phyloP scores from a whole-genome alignment of 257 asterid genomes.

The Prunella vulgaris region DNA sequence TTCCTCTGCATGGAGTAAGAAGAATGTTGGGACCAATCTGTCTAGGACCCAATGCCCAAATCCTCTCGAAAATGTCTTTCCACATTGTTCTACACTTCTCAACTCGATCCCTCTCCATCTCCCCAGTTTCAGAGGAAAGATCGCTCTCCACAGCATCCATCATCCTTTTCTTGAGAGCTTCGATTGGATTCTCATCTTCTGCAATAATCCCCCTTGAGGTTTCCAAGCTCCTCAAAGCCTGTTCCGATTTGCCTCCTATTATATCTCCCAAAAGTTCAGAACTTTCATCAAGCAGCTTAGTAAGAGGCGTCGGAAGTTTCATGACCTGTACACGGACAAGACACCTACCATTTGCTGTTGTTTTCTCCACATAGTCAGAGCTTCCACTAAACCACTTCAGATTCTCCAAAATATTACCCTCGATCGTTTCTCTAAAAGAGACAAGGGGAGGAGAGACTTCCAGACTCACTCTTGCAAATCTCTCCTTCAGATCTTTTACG shows the following conservation, averaged over 20 bases:
- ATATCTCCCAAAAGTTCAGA: slow-evolving; percentile 73
- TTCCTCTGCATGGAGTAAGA: slow-evolving; percentile 52
- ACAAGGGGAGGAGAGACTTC: slow-evolving; percentile 93
- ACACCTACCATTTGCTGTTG: slow-evolving; percentile 83
- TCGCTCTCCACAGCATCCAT: slow-evolving; percentile 70
- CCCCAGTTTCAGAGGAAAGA: slow-evolving; percentile 31
- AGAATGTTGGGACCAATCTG: slow-evolving; percentile 91
- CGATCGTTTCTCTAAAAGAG: slow-evolving; percentile 83
- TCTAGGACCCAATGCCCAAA: slow-evolving; percentile 93
- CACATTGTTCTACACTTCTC: slow-evolving; percentile 54
- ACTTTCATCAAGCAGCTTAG: slow-evolving; percentile 76
- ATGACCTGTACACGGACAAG: slow-evolving; percentile 73
- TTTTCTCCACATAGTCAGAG: slow-evolving; percentile 71
- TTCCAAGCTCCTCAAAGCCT: slow-evolving; percentile 60
- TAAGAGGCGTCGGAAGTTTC: slow-evolving; percentile 72
- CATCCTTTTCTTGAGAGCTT: slow-evolving; percentile 67
- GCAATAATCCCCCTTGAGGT: slow-evolving; percentile 49
- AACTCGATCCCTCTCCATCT: slow-evolving; percentile 46
- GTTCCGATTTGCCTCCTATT: slow-evolving; percentile 65
- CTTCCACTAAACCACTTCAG: slow-evolving; percentile 47
- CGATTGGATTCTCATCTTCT: slow-evolving; percentile 69
- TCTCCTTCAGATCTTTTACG: slow-evolving; percentile 76
- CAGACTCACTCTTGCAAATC: slow-evolving; percentile 81
- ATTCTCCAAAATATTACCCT: slow-evolving; percentile 62
- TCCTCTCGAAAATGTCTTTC: slow-evolving; percentile 58